Evolutionary conservation across 805 yeast species (phyloP).

Genomic region (Citeromyces matritensis): DNA sequence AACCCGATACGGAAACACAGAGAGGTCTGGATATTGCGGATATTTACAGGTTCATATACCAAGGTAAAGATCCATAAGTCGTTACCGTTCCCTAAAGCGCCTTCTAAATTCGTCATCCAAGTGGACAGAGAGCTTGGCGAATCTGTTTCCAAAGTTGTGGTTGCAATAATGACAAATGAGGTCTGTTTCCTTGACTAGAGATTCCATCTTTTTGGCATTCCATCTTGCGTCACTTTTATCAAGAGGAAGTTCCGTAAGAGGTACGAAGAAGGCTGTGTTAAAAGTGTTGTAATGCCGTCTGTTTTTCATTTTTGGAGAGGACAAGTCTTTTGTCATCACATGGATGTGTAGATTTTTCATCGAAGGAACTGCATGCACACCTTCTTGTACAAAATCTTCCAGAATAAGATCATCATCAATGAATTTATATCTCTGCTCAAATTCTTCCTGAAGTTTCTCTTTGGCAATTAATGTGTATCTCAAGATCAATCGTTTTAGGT

Average conservation of each 20-base stretch:
- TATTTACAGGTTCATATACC: constrained; percentile 26
- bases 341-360: constrained; percentile 60
- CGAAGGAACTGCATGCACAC: constrained; percentile 63
- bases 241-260: constrained; percentile 32
- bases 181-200: constrained; percentile 14
- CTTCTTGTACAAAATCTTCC: constrained; percentile 25
- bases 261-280: constrained; percentile 47
- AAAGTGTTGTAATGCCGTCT: constrained; percentile 61
- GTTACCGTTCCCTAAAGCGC: constrained; percentile 1
- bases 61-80: constrained; percentile 18
- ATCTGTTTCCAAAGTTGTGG: constrained; percentile 22
- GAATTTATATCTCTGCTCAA: constrained; percentile 5
- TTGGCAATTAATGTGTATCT: constrained; percentile 22
- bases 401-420: constrained; percentile 12
- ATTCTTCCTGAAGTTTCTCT: constrained; percentile 6
- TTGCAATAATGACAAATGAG: constrained; percentile 26
- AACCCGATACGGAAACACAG: constrained; percentile 1
- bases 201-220: constrained; percentile 24
- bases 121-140: constrained; percentile 25
- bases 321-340: constrained; percentile 51
- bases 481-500: constrained; percentile 13
- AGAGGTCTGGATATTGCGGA: constrained; percentile 5
- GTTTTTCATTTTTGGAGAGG: constrained; percentile 37
- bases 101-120: constrained; percentile 18
- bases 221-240: constrained; percentile 21